These are phyloP conservation scores for Chalciporus chontae DNA, from an alignment of 768 basidiomycete species.

Conservation along the genomic window DNA sequence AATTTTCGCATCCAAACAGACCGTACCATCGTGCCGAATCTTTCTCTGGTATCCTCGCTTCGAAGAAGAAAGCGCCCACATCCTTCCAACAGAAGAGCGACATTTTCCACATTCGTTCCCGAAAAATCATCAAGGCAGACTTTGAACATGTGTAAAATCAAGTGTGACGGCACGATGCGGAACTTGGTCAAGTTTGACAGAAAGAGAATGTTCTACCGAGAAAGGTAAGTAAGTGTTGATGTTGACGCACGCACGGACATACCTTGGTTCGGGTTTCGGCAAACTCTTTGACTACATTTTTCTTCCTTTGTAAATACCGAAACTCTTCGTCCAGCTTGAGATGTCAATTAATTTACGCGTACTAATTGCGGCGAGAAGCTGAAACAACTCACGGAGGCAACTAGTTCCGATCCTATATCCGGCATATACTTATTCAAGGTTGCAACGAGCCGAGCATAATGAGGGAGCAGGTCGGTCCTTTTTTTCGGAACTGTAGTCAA, in stretches of 20 bases:
- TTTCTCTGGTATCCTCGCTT: slow-evolving; percentile 81
- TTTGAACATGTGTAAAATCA: slow-evolving; percentile 95
- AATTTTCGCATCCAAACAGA: neutral
- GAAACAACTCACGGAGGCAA: slow-evolving; percentile 61
- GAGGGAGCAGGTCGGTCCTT: slow-evolving; percentile 85
- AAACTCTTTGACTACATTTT: slow-evolving; percentile 87
- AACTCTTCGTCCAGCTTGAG: slow-evolving; percentile 93
- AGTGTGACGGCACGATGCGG: slow-evolving; percentile 81
- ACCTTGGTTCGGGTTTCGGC: slow-evolving; percentile 85
- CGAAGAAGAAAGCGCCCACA: slow-evolving; percentile 91
- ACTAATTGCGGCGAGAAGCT: neutral
- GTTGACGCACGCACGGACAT: slow-evolving; percentile 6
- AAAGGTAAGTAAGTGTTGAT: neutral
- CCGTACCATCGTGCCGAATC: slow-evolving; percentile 83
- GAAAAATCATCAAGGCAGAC: slow-evolving; percentile 95
- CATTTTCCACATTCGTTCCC: slow-evolving; percentile 88
- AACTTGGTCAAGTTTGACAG: slow-evolving; percentile 96
- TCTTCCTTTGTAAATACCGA: slow-evolving; percentile 90
- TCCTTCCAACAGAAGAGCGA: slow-evolving; percentile 86
- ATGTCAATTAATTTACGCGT: slow-evolving; percentile 3
- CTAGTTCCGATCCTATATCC: slow-evolving; percentile 81
- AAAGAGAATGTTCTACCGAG: slow-evolving; percentile 78
- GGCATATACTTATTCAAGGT: slow-evolving; percentile 92
- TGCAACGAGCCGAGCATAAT: slow-evolving; percentile 87
- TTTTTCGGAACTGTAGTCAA: slow-evolving; percentile 82